A percentile compares a stretch with the other conserved stretches of the same genome.
Conservation (phyloP, 345 rosid species). For the Clarkia xantiana region DNA sequence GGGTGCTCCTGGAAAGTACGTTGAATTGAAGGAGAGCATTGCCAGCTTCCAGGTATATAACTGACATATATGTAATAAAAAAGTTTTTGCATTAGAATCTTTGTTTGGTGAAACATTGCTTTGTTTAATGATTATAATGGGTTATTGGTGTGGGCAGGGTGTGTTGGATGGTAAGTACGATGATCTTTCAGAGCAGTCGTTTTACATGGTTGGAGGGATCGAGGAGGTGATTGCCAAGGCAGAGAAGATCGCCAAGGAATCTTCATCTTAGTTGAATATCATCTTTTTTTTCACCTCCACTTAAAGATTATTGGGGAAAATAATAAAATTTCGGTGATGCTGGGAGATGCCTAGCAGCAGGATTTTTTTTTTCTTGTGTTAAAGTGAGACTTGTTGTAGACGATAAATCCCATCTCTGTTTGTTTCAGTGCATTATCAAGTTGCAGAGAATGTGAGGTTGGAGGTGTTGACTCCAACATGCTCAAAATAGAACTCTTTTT, state of each 20-base stretch:
- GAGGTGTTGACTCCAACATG: too few species aligned
- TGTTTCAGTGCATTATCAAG: too few species aligned
- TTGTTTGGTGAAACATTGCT: too few species aligned
- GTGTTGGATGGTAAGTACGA: conserved; percentile 80
- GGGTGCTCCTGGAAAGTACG: conserved; percentile 96
- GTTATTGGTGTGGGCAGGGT: too few species aligned
- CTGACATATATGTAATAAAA: not conserved
- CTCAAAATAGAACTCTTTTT: too few species aligned
- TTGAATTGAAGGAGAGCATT: conserved; percentile 83
- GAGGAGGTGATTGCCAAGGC: conserved; percentile 82
- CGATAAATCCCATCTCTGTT: too few species aligned
- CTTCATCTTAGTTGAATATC: conserved; percentile 22
- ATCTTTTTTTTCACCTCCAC: conserved; percentile 7
- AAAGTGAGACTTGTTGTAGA: too few species aligned
- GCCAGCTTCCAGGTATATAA: conserved; percentile 76
- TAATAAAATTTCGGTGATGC: conserved; percentile 19
- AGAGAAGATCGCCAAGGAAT: conserved; percentile 66
- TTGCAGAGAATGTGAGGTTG: too few species aligned
- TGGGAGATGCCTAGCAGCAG: conserved; percentile 19
- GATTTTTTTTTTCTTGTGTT: conserved; percentile 12
- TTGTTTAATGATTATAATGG: not conserved
- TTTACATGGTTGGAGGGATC: conserved; percentile 82
- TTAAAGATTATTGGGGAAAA: conserved; percentile 12
- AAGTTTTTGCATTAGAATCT: too few species aligned
- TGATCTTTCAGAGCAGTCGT: conserved; percentile 70